phyloP scores from a whole-genome alignment of 148 eudicot species.

The Fallopia convolvulus region DNA sequence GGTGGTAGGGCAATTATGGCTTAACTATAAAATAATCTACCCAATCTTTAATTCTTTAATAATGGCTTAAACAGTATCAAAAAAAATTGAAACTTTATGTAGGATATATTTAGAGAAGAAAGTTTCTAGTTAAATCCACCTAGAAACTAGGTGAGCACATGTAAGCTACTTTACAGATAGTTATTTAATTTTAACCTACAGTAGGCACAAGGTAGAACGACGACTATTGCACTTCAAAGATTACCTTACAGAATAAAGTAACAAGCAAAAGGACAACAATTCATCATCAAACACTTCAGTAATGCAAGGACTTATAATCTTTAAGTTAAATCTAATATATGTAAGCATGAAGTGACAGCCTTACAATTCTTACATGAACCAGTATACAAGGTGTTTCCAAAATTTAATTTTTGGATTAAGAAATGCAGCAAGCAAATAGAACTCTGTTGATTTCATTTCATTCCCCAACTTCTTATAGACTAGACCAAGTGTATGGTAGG shows the following conservation, averaged over 20 bases:
- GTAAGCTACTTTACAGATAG: background rate
- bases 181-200: background rate
- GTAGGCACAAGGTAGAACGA: background rate
- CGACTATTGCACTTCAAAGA: background rate
- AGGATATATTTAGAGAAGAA: background rate
- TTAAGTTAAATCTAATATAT: background rate
- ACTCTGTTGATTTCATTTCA: slow-evolving; percentile 50
- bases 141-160: background rate
- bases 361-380: slow-evolving; percentile 57
- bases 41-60: background rate
- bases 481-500: slow-evolving; percentile 74
- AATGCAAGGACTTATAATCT: background rate
- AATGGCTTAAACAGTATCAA: background rate
- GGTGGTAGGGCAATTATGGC: background rate
- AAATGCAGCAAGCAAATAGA: slow-evolving; percentile 76
- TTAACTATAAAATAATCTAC: background rate
- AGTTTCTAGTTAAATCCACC: background rate
- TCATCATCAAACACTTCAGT: background rate
- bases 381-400: slow-evolving; percentile 62
- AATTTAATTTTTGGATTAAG: slow-evolving; percentile 62
- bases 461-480: slow-evolving; percentile 48
- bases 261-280: background rate
- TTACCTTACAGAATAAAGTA: background rate
- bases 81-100: background rate
- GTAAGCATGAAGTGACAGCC: slow-evolving; percentile 5